phyloP scores from a whole-genome alignment of 2,329 filamentous ascomycete genomes.

The Hymenoscyphus salicellus region DNA sequence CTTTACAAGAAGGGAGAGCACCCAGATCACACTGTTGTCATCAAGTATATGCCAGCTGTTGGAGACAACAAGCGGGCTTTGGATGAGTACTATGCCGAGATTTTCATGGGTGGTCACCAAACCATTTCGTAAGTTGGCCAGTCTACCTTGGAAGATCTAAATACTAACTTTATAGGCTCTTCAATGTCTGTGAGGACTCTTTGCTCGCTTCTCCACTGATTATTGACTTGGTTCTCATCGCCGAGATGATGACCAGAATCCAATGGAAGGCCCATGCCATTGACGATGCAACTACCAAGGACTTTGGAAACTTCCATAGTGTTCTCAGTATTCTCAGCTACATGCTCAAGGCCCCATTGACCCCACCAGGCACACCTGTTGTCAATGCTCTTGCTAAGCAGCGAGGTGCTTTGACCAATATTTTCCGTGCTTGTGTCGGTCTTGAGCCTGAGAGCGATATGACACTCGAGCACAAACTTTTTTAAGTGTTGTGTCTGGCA shows the following conservation, averaged over 20 bases:
- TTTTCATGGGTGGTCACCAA: slow-evolving; percentile 98
- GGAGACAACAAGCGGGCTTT: slow-evolving; percentile 98
- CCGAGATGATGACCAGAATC: slow-evolving; percentile 98
- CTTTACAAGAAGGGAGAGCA: slow-evolving; percentile 91
- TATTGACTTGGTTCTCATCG: slow-evolving; percentile 88
- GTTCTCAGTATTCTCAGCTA: slow-evolving; percentile 97
- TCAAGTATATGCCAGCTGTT: slow-evolving; percentile 99
- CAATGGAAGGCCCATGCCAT: slow-evolving; percentile 71
- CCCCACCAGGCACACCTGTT: slow-evolving; percentile 89
- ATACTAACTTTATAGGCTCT: slow-evolving; percentile 58
- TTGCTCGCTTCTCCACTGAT: slow-evolving; percentile 93
- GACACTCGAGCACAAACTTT: slow-evolving; percentile 98
- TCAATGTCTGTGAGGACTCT: slow-evolving; percentile 99
- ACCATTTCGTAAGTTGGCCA: slow-evolving; percentile 70
- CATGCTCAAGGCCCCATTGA: slow-evolving; percentile 96
- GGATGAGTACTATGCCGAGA: slow-evolving; percentile 99
- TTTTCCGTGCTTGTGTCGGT: slow-evolving; percentile 96
- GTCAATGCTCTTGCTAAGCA: slow-evolving; percentile 96
- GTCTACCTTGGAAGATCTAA: slow-evolving; percentile 9
- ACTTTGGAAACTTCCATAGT: slow-evolving; percentile 93
- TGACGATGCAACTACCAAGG: slow-evolving; percentile 52
- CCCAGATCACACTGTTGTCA: slow-evolving; percentile 96
- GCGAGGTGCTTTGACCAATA: slow-evolving; percentile 90
- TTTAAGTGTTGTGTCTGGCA: slow-evolving; percentile 47
- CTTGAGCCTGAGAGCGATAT: slow-evolving; percentile 97